These are phyloP conservation scores for Rhinocladiella similis DNA, from an alignment of 2,329 filamentous ascomycete species.

Conservation along the genomic window DNA sequence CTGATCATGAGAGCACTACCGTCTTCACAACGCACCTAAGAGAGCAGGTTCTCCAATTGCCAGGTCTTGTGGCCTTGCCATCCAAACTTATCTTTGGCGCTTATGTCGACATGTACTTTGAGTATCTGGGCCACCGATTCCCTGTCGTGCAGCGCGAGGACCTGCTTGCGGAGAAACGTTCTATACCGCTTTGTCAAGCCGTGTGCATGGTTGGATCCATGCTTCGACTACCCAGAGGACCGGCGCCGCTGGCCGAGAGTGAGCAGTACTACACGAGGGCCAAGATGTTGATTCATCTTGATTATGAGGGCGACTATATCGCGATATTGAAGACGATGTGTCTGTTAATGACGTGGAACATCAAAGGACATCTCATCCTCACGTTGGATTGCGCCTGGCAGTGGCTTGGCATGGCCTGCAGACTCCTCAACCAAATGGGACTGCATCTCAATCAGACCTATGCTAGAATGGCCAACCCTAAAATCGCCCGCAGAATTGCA, in stretches of 20 bases:
- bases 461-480: neutral
- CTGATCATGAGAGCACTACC: no score
- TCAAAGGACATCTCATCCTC: neutral
- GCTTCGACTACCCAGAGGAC: neutral
- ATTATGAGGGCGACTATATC: neutral
- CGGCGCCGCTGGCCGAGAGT: neutral
- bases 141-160: neutral
- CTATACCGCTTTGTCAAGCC: neutral
- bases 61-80: no score
- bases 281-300: conserved; percentile 1
- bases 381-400: conserved; percentile 5
- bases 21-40: no score
- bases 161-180: neutral
- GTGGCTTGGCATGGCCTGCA: conserved; percentile 1
- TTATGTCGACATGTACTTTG: neutral
- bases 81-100: neutral
- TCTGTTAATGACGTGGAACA: neutral
- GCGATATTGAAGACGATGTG: conserved; percentile 3
- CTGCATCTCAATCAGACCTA: conserved; percentile 1
- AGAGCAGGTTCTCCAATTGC: no score
- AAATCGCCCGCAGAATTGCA: neutral
- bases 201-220: conserved; percentile 3
- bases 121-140: neutral
- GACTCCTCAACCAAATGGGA: conserved; percentile 1
- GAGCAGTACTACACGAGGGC: conserved; percentile 2